A percentile compares a stretch with the other conserved stretches of the same genome.
These are phyloP conservation scores for Passiflora organensis DNA, from an alignment of 345 rosid genomes.

Conservation along the genomic window DNA sequence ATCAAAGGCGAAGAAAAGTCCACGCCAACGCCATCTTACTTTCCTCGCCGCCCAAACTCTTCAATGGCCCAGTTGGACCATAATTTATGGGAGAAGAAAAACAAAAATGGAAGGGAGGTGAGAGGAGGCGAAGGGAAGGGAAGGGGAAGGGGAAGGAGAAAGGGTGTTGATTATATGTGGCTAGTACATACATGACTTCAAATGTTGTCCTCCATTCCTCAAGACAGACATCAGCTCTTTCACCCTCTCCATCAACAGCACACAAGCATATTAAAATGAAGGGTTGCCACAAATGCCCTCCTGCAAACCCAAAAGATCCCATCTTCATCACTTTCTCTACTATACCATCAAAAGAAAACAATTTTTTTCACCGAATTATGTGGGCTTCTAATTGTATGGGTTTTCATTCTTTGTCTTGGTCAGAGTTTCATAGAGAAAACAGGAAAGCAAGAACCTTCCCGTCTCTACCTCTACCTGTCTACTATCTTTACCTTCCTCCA, in stretches of 20 bases:
- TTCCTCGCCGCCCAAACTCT: too few relatives aligned
- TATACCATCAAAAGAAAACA: conserved; percentile 20
- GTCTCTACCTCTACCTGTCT: conserved; percentile 13
- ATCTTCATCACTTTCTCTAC: conserved; percentile 55
- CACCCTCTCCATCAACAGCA: not conserved
- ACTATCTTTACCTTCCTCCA: too few relatives aligned
- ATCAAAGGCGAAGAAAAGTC: conserved; percentile 29
- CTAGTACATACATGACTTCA: conserved; percentile 21
- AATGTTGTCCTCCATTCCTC: conserved; percentile 32
- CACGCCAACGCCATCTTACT: conserved; percentile 20
- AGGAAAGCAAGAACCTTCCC: conserved; percentile 55
- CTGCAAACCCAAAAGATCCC: conserved; percentile 63
- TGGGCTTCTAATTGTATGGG: conserved; percentile 86
- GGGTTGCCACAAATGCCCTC: conserved; percentile 57
- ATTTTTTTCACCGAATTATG: conserved; percentile 50
- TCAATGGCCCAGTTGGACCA: conserved; percentile 65
- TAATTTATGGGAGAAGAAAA: conserved; percentile 21
- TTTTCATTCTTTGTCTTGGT: conserved; percentile 66
- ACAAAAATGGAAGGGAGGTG: conserved; percentile 15
- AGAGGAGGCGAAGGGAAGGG: conserved; percentile 13
- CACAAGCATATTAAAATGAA: conserved; percentile 4
- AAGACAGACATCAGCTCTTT: conserved; percentile 42
- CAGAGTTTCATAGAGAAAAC: conserved; percentile 65
- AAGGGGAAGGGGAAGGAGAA: conserved; percentile 17
- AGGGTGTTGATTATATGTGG: not conserved